Evolutionary conservation across 352 stramenopile genomes (phyloP).

Genomic region (Blastocystis sp.): DNA sequence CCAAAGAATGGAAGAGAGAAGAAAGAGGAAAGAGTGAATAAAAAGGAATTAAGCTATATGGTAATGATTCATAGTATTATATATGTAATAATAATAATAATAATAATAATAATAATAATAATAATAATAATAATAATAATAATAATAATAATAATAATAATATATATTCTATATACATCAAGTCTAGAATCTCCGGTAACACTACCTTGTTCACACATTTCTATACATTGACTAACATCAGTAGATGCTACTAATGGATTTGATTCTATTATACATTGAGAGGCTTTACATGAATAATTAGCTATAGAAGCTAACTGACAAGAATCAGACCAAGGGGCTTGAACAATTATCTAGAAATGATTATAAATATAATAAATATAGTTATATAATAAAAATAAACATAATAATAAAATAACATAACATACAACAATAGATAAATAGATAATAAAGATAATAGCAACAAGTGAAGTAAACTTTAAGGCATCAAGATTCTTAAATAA

Average conservation of each 20-base stretch:
- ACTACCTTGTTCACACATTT: constrained; percentile 13
- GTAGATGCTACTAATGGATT: constrained; percentile 3
- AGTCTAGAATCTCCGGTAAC: background rate
- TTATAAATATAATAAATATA: background rate
- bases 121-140: too few relatives aligned
- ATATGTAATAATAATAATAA: too few relatives aligned
- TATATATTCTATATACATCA: background rate
- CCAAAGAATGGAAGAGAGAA: constrained; percentile 31
- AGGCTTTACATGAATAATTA: background rate
- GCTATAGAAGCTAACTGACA: constrained; percentile 7
- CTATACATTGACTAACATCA: constrained; percentile 6
- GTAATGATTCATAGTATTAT: too few relatives aligned
- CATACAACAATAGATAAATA: constrained; percentile 14
- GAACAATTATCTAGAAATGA: constrained; percentile 4
- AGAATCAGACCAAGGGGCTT: background rate
- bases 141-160: too few relatives aligned
- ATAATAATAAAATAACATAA: background rate
- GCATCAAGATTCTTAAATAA: constrained; percentile 1
- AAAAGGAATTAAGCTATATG: constrained; percentile 15
- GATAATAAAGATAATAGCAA: constrained; percentile 3
- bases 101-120: too few relatives aligned
- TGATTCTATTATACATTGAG: constrained; percentile 16
- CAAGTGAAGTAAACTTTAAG: constrained; percentile 5
- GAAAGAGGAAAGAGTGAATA: constrained; percentile 7
- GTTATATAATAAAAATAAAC: constrained; percentile 6